Evolutionary conservation across 441 rosid genomes (phyloP), one percentile per base, ranked within the genome.

Genomic region (Kokia cookei): DNA sequence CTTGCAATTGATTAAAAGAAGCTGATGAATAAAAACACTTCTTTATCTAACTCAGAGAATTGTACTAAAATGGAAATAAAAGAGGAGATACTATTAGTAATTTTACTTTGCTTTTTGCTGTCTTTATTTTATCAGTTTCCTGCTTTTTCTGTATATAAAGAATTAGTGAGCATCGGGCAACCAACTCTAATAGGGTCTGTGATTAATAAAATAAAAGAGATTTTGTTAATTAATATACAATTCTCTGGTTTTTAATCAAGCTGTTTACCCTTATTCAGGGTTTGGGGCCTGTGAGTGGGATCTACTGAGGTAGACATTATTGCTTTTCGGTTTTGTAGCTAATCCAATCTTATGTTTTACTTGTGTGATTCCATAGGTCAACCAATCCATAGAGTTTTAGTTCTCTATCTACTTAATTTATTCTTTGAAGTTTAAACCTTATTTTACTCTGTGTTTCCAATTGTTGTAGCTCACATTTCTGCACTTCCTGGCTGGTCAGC

Each of bases 401-500:
- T 40, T 42, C 6, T 59, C 22, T 65, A 55, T 57, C 26, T 43
- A 14, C 14, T 54, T 48, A 10, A 12, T 71, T 60, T 57, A 15
- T 60, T 42, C 3, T 26, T 65, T 3, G 24, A 62, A 53, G 57
- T 72, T 77, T 17, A 57, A 74, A 51, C 50, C 5, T 15, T 55
- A 5, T 2, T 54, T 27, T 26, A 37, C 51, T 51, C 72, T 35
- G 37, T 59, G 54, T n/a, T 75, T 72, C 37, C 66, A 73, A 73
- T 72, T 82, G 75, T 11, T 58, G 62, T 68, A 51, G 64, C 43
- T 80, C 64, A 58, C 22, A 24, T 62, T 47, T 65, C 4, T 75
- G 26, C 68, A 67, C 58, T 77, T 89, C 84, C 81, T 82, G 98
- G 84, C 22, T 69, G 58, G 72, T 62, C 67, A 14, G 71, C 85